Evolutionary conservation across 495 filamentous ascomycete genomes (phyloP).

Genomic region (Aspergillus nidulans): DNA sequence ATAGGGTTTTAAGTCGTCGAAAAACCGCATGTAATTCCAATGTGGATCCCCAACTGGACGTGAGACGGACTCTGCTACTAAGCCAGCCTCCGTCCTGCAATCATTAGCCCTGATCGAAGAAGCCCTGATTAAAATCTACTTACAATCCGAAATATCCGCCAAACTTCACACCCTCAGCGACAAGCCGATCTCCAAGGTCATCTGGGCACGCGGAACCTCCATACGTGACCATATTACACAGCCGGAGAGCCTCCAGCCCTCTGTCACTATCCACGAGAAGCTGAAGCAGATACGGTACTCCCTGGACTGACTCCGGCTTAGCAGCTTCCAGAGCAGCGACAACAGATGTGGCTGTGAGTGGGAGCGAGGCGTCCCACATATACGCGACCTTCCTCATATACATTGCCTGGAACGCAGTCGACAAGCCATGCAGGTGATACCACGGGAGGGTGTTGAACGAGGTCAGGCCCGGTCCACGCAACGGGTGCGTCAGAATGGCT

Average conservation of each 20-base stretch:
- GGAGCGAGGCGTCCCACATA: constrained; percentile 50
- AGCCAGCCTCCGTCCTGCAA: constrained; percentile 51
- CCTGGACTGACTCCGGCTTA: constrained; percentile 47
- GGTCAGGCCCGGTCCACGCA: constrained; percentile 32
- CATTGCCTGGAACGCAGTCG: constrained; percentile 47
- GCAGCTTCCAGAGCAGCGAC: constrained; percentile 43
- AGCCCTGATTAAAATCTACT: no score
- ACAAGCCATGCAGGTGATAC: constrained; percentile 50
- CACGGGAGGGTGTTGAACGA: constrained; percentile 54
- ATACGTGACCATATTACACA: constrained; percentile 44
- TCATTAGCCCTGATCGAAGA: constrained; percentile 3
- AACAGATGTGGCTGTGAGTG: constrained; percentile 48
- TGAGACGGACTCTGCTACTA: constrained; percentile 45
- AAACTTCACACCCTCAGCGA: constrained; percentile 44
- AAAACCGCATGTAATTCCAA: constrained; percentile 52
- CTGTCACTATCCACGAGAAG: constrained; percentile 44
- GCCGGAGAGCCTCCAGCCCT: constrained; percentile 42
- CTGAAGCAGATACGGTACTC: constrained; percentile 56
- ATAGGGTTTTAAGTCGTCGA: constrained; percentile 41
- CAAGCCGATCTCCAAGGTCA: constrained; percentile 51
- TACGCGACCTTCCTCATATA: constrained; percentile 46
- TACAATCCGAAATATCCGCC: constrained; percentile 50
- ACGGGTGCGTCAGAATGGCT: constrained; percentile 36
- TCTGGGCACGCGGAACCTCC: constrained; percentile 54
- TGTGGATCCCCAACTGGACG: constrained; percentile 42